A percentile compares a stretch with the other conserved stretches of the same genome.
Evolutionary conservation across 2,329 filamentous ascomycete genomes (phyloP).

Genomic region (Neoarthrinium moseri): DNA sequence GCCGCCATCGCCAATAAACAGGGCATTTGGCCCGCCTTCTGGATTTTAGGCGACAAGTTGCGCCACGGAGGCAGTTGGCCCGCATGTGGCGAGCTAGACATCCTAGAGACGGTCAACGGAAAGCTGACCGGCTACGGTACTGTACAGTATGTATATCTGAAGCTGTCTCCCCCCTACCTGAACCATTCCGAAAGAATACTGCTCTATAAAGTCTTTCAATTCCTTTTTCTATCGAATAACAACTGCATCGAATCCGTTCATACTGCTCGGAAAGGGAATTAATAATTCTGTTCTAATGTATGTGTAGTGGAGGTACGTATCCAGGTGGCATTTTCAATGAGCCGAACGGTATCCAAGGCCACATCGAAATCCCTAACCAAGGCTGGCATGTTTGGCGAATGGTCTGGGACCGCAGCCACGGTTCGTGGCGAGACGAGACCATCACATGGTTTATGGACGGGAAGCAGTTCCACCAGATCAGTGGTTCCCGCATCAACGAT

Average conservation of each 20-base stretch:
- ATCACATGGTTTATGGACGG: conserved; percentile 52
- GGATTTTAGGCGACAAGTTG: conserved; percentile 51
- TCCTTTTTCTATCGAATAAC: too few species aligned
- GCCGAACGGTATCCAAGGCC: conserved; percentile 39
- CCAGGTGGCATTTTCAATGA: conserved; percentile 51
- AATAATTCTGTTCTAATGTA: too few species aligned
- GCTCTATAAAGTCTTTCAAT: too few species aligned
- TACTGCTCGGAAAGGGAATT: too few species aligned
- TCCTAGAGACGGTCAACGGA: conserved; percentile 57
- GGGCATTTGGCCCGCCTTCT: conserved; percentile 60
- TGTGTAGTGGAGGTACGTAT: conserved; percentile 39
- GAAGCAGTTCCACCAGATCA: conserved; percentile 39
- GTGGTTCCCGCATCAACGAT: conserved; percentile 43
- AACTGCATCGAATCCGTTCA: too few species aligned
- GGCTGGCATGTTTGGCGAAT: conserved; percentile 50
- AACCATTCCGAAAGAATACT: too few species aligned
- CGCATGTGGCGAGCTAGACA: conserved; percentile 54
- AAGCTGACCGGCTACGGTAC: conserved; percentile 44
- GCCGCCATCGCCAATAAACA: conserved; percentile 39
- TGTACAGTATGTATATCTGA: too few species aligned
- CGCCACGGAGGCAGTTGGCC: conserved; percentile 51
- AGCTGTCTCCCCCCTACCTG: too few species aligned
- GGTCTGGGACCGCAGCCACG: conserved; percentile 45
- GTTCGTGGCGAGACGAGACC: conserved; percentile 45
- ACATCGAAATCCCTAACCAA: conserved; percentile 32